A percentile compares a stretch with the other conserved stretches of the same genome.
phyloP scores from a whole-genome alignment of 257 asterid species.

The Nicotiana obtusifolia region DNA sequence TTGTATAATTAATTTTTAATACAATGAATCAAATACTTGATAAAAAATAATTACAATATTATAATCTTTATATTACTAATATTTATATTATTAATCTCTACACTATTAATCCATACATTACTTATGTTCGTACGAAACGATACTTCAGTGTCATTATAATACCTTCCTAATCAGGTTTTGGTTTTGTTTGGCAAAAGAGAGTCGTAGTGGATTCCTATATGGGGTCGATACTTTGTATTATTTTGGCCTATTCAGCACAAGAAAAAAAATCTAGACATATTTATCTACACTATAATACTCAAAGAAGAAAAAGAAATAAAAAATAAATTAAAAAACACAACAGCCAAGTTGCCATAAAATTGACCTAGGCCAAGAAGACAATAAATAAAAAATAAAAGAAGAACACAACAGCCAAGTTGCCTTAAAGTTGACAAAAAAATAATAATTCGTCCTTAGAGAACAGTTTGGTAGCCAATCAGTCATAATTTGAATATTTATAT shows the following conservation, averaged over 20 bases:
- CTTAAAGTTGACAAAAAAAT: not conserved
- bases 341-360: not conserved
- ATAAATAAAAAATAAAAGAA: not conserved
- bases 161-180: not conserved
- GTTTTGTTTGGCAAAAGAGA: not conserved
- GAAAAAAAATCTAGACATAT: not conserved
- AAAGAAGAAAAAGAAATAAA: not conserved
- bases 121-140: no score
- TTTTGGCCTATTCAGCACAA: not conserved
- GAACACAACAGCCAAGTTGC: not conserved
- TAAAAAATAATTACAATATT: no score
- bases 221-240: not conserved
- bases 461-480: not conserved
- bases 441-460: no score
- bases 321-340: not conserved
- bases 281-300: not conserved
- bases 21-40: no score
- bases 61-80: no score
- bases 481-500: no score
- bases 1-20: no score
- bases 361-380: not conserved
- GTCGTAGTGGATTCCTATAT: not conserved
- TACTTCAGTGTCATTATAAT: not conserved
- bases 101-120: no score
- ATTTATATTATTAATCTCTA: no score